phyloP scores from a whole-genome alignment of 139 green algal species.

The Tetradesmus obliquus region DNA sequence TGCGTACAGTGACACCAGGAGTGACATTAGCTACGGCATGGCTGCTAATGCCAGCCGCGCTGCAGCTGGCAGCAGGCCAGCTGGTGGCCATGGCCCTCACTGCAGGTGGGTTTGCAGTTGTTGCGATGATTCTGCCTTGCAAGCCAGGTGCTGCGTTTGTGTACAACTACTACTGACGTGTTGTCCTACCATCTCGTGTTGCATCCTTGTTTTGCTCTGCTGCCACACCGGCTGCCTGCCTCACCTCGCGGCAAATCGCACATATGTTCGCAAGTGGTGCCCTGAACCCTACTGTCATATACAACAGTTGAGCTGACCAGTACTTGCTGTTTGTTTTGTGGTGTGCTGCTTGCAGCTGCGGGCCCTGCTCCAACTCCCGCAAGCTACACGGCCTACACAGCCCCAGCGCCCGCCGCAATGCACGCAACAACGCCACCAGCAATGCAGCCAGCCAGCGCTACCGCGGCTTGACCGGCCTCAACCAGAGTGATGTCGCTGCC shows the following conservation, averaged over 20 bases:
- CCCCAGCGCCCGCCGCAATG: background rate
- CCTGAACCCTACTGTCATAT: too few species aligned
- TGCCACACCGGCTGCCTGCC: background rate
- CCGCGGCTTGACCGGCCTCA: background rate
- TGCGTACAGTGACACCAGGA: background rate
- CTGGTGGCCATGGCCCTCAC: background rate
- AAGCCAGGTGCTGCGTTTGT: too few species aligned
- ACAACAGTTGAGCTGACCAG: background rate
- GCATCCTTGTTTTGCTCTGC: background rate
- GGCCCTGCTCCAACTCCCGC: constrained; percentile 4
- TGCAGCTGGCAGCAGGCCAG: constrained; percentile 1
- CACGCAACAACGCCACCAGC: background rate
- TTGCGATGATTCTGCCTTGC: background rate
- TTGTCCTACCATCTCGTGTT: background rate
- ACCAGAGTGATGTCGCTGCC: background rate
- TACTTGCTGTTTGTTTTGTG: background rate
- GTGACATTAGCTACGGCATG: background rate
- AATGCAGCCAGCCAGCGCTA: background rate
- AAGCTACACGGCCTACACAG: background rate
- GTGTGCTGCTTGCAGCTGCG: constrained; percentile 17
- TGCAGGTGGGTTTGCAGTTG: background rate
- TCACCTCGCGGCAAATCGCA: background rate
- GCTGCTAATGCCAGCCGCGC: background rate
- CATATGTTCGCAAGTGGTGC: too few species aligned
- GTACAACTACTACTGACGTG: too few species aligned